Base-by-base conservation (phyloP, 2,329 filamentous ascomycete genomes). In the Fonsecaea pedrosoi region DNA sequence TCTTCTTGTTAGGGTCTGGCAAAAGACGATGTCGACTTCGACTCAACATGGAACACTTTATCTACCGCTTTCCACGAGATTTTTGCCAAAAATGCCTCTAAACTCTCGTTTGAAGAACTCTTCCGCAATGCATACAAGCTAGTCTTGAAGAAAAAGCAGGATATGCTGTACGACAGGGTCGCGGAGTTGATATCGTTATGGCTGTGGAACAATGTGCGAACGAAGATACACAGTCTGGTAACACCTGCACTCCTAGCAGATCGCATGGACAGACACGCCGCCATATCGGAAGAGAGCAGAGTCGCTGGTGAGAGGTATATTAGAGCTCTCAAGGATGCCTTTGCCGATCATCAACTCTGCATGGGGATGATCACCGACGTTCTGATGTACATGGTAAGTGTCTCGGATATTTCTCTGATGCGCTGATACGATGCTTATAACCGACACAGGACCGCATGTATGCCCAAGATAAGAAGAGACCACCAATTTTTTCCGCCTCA, bases 361-460 rank as follows among this genome's bases (percentile, higher is more conserved):
- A 97, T 97, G 92, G 93, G 92, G 75, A 98, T 98, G 67, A 90
- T 92, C 59, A 93, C 94, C 3, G 95, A 98, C 77, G 92, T 98
- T 37, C 84, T 98, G 60, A 97, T 98, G 93, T 97, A 97, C 76
- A 92, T 99, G 84, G 86, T 88, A 75, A 74, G 82, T 74, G 65
- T 67, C 54, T 54, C 18, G 5, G 4, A 34, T 18, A 30, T 54
- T 25, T 37, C 12, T 15, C 32, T 34, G 37, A 21, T 40, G 56
- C 38, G 56, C 59, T 65, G 59, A 65, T 60, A 54, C 55, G 40
- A 69, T 64, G 60, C 61, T 70, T 54, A 68, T 54, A 63, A 38
- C 59, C 35, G 1, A 0, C 12, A 37, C 62, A 89, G 87, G 94
- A 99, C 76, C 90, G 93, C 58, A 89, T 94, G 34, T 93, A 91